Base-by-base conservation (phyloP, 2,329 filamentous ascomycete genomes). In the Ustulina deusta region DNA sequence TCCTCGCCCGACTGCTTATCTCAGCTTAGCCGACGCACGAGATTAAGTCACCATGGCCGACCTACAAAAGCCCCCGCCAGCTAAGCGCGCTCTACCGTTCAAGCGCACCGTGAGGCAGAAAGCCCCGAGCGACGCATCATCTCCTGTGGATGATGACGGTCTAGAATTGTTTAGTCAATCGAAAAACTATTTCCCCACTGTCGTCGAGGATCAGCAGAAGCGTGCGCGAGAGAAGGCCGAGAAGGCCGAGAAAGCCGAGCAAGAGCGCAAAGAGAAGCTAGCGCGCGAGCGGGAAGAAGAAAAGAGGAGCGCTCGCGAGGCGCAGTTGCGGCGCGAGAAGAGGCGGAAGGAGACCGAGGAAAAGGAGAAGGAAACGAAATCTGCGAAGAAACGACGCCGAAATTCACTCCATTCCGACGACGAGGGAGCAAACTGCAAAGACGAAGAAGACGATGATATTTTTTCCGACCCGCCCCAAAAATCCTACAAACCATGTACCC, bases 141-240 rank as follows among this genome's bases (percentile, higher is more conserved):
- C 74, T 64, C 60, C 52, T 58, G 74, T 77, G 17, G 77, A 82
- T 44, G 79, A 78, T 32, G 79, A 82, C 58, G 76, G 75, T 2
- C 78, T 88, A 11, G 79, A 78, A 1, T 77, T 88, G 6, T 89
- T 89, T 69, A 81, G 82, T 48, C 83, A 84, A 5, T 80, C 83
- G 13, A 83, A 83, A 68, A 80, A 83, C 65, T 85, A 86, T 74
- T 85, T 84, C 58, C 80, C 82, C 6, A 78, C 80, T 40, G 74
- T 83, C 36, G 75, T 79, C 61, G 81, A 82, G n/a, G 81, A 84
- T 36, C 78, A 76, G 42, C 77, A 81, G 70, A 73, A 63, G 56
- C 69, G 71, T 40, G 72, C 72, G 5, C 68, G 70, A 38, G 74
- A 77, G 56, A 75, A 74, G 55, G 68, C 66, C 0, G 70, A 68